Conservation (phyloP, 2,329 filamentous ascomycete genomes). For the Didymella exigua region DNA sequence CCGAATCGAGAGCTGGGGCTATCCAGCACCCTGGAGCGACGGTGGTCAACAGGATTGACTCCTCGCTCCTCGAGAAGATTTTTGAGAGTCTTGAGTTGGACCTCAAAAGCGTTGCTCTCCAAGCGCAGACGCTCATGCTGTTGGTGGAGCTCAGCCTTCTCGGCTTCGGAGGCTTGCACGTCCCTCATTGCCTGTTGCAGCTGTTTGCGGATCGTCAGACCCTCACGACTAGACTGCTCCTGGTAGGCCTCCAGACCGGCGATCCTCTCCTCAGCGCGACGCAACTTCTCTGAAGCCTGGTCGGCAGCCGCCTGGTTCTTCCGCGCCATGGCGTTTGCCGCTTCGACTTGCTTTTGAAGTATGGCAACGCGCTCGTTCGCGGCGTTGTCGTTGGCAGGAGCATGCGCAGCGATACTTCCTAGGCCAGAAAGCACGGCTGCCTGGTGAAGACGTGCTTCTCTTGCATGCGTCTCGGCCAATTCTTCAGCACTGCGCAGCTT, state of each 20-base stretch:
- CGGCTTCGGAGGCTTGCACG: constrained; percentile 77
- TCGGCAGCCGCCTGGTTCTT: constrained; percentile 92
- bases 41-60: constrained; percentile 74
- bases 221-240: constrained; percentile 93
- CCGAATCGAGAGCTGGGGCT: constrained; percentile 75
- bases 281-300: constrained; percentile 82
- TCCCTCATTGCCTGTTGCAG: constrained; percentile 85
- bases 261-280: constrained; percentile 93
- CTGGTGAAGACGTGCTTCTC: constrained; percentile 85
- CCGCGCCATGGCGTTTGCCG: constrained; percentile 79
- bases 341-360: constrained; percentile 78
- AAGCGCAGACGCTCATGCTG: constrained; percentile 85
- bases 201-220: constrained; percentile 85
- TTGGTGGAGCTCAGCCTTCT: constrained; percentile 81
- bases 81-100: constrained; percentile 92
- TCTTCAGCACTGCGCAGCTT: constrained; percentile 86
- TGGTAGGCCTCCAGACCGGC: constrained; percentile 96
- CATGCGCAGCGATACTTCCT: constrained; percentile 69
- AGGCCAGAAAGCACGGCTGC: constrained; percentile 82
- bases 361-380: constrained; percentile 69
- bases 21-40: constrained; percentile 73
- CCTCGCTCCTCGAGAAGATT: constrained; percentile 89
- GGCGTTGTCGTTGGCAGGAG: constrained; percentile 57
- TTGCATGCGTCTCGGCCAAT: constrained; percentile 81
- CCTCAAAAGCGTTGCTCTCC: constrained; percentile 89